phyloP scores from a whole-genome alignment of 2,329 filamentous ascomycete genomes.

The Torrubiellomyces zombiae region DNA sequence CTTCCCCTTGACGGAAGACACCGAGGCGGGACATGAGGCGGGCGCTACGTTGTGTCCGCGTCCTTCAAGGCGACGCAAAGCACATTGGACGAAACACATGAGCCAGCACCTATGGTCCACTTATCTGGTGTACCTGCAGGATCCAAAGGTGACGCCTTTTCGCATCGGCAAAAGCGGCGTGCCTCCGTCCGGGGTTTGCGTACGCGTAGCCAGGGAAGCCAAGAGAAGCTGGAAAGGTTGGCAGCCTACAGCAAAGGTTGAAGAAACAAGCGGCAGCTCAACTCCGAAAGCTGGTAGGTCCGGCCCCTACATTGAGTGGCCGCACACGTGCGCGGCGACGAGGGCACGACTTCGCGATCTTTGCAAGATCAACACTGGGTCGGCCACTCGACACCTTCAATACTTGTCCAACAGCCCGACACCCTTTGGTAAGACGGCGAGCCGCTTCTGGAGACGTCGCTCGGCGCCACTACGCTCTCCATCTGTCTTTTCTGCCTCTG shows the following conservation, averaged over 20 bases:
- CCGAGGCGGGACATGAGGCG: too few relatives aligned
- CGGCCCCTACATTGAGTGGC: slow-evolving; percentile 41
- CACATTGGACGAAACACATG: slow-evolving; percentile 49
- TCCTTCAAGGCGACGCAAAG: slow-evolving; percentile 32
- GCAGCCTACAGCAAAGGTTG: slow-evolving; percentile 19
- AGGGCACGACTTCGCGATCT: slow-evolving; percentile 45
- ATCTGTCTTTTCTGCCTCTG: slow-evolving; percentile 39
- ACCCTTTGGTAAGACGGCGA: slow-evolving; percentile 34
- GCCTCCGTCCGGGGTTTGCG: slow-evolving; percentile 46
- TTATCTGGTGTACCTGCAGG: slow-evolving; percentile 47
- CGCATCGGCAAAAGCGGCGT: slow-evolving; percentile 45
- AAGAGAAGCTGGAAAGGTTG: slow-evolving; percentile 51
- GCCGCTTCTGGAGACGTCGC: slow-evolving; percentile 31
- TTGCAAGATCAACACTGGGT: slow-evolving; percentile 37
- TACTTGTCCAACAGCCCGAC: slow-evolving; percentile 37
- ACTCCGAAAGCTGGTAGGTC: slow-evolving; percentile 34
- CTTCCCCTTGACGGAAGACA: slow-evolving; percentile 12
- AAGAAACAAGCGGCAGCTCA: slow-evolving; percentile 31
- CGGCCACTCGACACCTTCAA: slow-evolving; percentile 23
- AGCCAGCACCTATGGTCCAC: slow-evolving; percentile 49
- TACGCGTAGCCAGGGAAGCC: slow-evolving; percentile 48
- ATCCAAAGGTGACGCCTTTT: slow-evolving; percentile 51
- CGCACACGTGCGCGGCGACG: slow-evolving; percentile 46
- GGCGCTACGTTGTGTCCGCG: too few relatives aligned
- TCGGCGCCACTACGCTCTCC: slow-evolving; percentile 27